phyloP scores from a whole-genome alignment of 768 basidiomycete species.

The Boletus insuetus region DNA sequence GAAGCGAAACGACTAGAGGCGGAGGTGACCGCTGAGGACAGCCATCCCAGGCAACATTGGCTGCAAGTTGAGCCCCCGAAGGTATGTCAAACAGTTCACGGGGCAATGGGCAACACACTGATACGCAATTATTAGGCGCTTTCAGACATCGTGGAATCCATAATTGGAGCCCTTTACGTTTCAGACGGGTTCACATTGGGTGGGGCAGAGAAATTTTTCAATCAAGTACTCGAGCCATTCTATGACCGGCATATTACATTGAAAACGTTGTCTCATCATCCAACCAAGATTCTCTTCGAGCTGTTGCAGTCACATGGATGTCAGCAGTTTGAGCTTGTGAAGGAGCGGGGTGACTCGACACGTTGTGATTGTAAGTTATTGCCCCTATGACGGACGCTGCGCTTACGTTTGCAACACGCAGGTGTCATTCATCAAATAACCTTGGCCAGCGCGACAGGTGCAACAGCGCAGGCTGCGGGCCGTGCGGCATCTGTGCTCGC shows the following conservation, averaged over 20 bases:
- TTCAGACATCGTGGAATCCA: slow-evolving; percentile 78
- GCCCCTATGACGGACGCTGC: slow-evolving; percentile 5
- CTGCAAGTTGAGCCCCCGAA: slow-evolving; percentile 74
- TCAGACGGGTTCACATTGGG: slow-evolving; percentile 65
- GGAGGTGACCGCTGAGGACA: slow-evolving; percentile 45
- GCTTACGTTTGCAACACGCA: slow-evolving; percentile 31
- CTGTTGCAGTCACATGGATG: slow-evolving; percentile 71
- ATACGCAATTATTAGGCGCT: slow-evolving; percentile 48
- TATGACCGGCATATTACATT: slow-evolving; percentile 73
- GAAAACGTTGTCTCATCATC: slow-evolving; percentile 72
- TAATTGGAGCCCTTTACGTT: slow-evolving; percentile 76
- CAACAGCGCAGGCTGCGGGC: slow-evolving; percentile 51
- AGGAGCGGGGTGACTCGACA: slow-evolving; percentile 42
- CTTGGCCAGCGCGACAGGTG: slow-evolving; percentile 56
- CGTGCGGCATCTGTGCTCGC: slow-evolving; percentile 63
- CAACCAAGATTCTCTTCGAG: slow-evolving; percentile 72
- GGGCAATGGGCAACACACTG: not conserved
- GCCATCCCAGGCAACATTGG: slow-evolving; percentile 73
- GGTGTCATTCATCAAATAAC: slow-evolving; percentile 67
- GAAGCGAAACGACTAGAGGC: slow-evolving; percentile 48
- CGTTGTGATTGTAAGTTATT: slow-evolving; percentile 51
- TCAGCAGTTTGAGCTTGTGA: slow-evolving; percentile 58
- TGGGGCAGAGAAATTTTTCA: slow-evolving; percentile 65
- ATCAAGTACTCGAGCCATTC: slow-evolving; percentile 70
- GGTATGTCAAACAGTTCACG: slow-evolving; percentile 36